Percentiles rank a stretch among this genome's conserved stretches.
Evolutionary conservation across 805 yeast genomes (phyloP).

Genomic region (Candida khao-thaluensis): DNA sequence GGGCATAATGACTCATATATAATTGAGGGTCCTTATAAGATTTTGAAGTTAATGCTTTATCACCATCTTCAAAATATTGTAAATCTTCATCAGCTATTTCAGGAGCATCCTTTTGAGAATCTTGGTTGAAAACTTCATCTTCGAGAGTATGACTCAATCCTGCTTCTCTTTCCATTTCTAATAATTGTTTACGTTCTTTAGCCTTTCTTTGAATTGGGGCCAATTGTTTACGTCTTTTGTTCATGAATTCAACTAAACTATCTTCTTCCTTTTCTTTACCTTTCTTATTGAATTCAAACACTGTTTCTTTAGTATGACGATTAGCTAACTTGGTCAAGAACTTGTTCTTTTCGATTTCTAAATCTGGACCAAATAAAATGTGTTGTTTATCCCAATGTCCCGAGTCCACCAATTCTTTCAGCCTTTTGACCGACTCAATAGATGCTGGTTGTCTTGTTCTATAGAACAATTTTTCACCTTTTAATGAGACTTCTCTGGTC

Average conservation of each 20-base stretch:
- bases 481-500: conserved; percentile 66
- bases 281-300: conserved; percentile 74
- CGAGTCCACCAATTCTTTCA: conserved; percentile 68
- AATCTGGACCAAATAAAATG: conserved; percentile 71
- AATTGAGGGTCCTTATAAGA: conserved; percentile 73
- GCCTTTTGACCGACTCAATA: conserved; percentile 76
- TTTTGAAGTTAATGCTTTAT: conserved; percentile 29
- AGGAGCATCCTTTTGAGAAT: conserved; percentile 43
- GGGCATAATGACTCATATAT: conserved; percentile 88
- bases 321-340: conserved; percentile 72
- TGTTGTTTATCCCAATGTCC: conserved; percentile 89
- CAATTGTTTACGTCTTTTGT: conserved; percentile 77
- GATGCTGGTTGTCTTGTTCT: conserved; percentile 88
- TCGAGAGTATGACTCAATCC: conserved; percentile 73
- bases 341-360: conserved; percentile 68
- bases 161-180: conserved; percentile 71
- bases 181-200: conserved; percentile 60
- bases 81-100: conserved; percentile 47
- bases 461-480: conserved; percentile 86
- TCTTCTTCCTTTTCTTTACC: conserved; percentile 51
- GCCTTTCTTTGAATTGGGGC: conserved; percentile 86
- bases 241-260: conserved; percentile 78
- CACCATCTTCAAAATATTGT: conserved; percentile 54
- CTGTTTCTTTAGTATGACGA: conserved; percentile 80
- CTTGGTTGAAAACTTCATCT: conserved; percentile 59